A percentile compares a stretch with the other conserved stretches of the same genome.
Conservation (phyloP, 208 protist species). For the Acanthamoeba healyi region DNA sequence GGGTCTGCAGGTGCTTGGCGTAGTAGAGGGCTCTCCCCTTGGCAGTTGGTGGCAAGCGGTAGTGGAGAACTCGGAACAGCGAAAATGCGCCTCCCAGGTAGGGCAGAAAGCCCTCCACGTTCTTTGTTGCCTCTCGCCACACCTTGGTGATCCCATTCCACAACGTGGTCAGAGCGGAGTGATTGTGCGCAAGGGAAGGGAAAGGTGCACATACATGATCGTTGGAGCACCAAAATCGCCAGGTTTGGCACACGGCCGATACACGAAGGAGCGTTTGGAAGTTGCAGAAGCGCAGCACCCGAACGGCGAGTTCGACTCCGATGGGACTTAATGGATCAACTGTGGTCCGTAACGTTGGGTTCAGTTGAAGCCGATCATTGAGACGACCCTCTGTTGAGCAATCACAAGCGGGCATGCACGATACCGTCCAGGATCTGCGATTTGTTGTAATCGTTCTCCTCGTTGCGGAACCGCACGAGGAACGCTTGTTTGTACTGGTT, state of each 20-base stretch:
- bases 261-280: background rate
- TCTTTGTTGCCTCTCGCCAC: background rate
- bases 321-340: background rate
- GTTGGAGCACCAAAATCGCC: constrained; percentile 30
- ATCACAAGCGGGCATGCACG: background rate
- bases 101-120: background rate
- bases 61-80: constrained; percentile 14
- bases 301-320: background rate
- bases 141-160: background rate
- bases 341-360: too few relatives aligned
- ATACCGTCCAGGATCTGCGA: background rate
- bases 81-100: constrained; percentile 4
- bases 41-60: background rate
- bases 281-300: background rate
- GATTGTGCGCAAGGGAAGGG: background rate
- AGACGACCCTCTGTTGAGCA: too few relatives aligned
- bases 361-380: too few relatives aligned
- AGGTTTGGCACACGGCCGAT: background rate
- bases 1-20: constrained; percentile 15
- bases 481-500: background rate
- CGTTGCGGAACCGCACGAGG: background rate
- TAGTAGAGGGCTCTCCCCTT: constrained; percentile 29
- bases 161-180: background rate
- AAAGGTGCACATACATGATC: background rate
- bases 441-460: constrained; percentile 24